Evolutionary conservation across 2,329 filamentous ascomycete species (phyloP).

Genomic region (Talaromyces sp.): DNA sequence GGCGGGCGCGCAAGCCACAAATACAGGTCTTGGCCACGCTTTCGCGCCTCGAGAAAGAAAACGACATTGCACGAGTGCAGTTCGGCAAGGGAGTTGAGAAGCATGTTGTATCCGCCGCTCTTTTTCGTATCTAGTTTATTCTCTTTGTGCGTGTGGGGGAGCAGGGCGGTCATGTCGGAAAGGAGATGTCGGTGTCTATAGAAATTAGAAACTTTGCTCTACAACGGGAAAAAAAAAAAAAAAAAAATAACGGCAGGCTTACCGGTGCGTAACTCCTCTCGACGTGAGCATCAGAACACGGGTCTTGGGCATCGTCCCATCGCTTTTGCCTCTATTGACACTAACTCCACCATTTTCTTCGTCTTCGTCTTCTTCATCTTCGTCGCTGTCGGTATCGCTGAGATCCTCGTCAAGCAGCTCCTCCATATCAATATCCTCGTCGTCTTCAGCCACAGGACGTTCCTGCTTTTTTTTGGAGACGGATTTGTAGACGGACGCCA

Average conservation of each 20-base stretch:
- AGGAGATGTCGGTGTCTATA: constrained; percentile 84
- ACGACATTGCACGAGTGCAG: constrained; percentile 94
- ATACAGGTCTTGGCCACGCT: constrained; percentile 59
- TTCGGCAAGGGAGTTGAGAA: constrained; percentile 69
- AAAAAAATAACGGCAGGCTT: constrained; percentile 19
- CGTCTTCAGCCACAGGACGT: constrained; percentile 44
- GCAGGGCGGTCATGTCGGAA: constrained; percentile 78
- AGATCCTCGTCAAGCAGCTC: constrained; percentile 31
- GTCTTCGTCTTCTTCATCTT: constrained; percentile 18
- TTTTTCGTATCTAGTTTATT: constrained; percentile 95
- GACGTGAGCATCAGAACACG: constrained; percentile 86
- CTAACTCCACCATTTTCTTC: background rate
- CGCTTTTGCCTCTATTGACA: constrained; percentile 26
- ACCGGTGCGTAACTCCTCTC: constrained; percentile 85
- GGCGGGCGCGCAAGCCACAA: constrained; percentile 89
- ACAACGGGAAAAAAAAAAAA: constrained; percentile 6
- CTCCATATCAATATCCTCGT: constrained; percentile 33
- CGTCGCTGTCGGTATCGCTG: constrained; percentile 29
- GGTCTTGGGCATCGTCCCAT: constrained; percentile 39
- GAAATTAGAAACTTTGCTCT: constrained; percentile 14
- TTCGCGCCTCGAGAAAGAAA: constrained; percentile 91
- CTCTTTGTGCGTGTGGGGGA: constrained; percentile 90
- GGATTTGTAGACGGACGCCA: constrained; percentile 72
- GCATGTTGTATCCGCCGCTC: constrained; percentile 55
- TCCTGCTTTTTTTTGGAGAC: constrained; percentile 54